Percentiles rank a stretch among this genome's conserved stretches.
Evolutionary conservation across 2,329 filamentous ascomycete species (phyloP).

Genomic region (Hymenoscyphus fraxineus): DNA sequence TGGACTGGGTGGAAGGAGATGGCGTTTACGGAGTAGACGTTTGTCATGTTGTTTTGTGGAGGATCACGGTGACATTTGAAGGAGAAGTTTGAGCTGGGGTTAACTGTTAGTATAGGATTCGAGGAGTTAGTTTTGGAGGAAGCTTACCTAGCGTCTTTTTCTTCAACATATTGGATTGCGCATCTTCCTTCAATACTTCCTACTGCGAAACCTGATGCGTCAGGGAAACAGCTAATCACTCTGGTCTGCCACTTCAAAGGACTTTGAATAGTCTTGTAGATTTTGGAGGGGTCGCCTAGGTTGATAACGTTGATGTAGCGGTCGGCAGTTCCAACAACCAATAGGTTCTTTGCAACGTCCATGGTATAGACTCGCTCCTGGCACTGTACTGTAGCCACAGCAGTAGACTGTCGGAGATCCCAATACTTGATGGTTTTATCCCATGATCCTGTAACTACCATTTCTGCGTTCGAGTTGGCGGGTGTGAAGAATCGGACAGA

Average conservation of each 20-base stretch:
- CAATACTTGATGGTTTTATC: conserved; percentile 90
- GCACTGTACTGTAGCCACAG: conserved; percentile 61
- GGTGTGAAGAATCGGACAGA: conserved; percentile 74
- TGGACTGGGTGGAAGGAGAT: conserved; percentile 97
- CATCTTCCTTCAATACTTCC: conserved; percentile 96
- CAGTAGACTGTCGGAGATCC: conserved; percentile 67
- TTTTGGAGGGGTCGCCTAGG: conserved; percentile 78
- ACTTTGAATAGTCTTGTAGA: conserved; percentile 95
- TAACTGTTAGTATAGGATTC: conserved; percentile 13
- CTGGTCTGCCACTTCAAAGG: conserved; percentile 98
- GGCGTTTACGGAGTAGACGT: conserved; percentile 92
- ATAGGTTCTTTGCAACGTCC: conserved; percentile 82
- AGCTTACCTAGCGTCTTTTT: conserved; percentile 74
- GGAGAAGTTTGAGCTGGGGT: conserved; percentile 78
- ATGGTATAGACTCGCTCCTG: conserved; percentile 85
- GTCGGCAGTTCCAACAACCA: conserved; percentile 91
- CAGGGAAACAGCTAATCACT: conserved; percentile 90
- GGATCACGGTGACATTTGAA: conserved; percentile 97
- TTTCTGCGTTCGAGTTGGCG: conserved; percentile 58
- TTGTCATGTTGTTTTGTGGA: conserved; percentile 70
- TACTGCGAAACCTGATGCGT: conserved; percentile 87
- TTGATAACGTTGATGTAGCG: conserved; percentile 95
- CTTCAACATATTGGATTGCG: conserved; percentile 96
- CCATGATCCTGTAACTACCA: conserved; percentile 90
- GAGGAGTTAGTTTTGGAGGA: neutral